Evolutionary conservation across 2,329 filamentous ascomycete species (phyloP), one percentile per base, ranked within the genome.

Genomic region (Didymella exigua): DNA sequence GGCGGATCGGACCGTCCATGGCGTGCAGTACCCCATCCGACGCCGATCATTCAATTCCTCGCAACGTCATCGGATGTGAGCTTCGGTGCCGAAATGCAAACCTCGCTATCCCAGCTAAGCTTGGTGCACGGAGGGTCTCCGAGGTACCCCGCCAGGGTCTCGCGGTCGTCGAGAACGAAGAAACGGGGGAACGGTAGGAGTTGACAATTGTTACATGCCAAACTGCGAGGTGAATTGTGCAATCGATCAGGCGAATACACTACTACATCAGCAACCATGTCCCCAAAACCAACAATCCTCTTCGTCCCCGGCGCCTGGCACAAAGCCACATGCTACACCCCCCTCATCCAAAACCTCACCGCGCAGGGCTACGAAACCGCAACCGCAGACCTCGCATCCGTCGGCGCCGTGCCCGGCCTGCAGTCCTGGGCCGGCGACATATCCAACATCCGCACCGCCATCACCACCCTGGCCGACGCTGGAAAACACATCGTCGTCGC

Each of bases 291-390:
- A 16, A 54, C 51, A 2, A 33, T 54, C 38, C 44, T 54, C 38
- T 44, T 49, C 16, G 38, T 49, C 26, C 51, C 51, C 27, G 51
- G 51, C 38, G 51, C 51, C 38, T 54, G 51, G 44, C 51, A 54
- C 38, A 43, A 21, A 21, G 9, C 51, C 8, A 5, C 38, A 0
- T 54, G 44, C 38, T 54, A 38, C 31, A 10, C 14, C 11, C 51
- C 38, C n/a, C 26, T 49, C 3, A 31, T 54, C 11, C 5, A 19
- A 4, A 2, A 13, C 1, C 44, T 54, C 3, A 2, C 31, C 9
- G 10, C 37, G n/a, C 30, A 10, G 13, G 38, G 44, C 44, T 54
- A 49, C 38, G 13, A 21, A 10, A 49, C 38, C 1, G 50, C 37
- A 8, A 54, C 38, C n/a, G 44, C 33, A 16, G 38, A 31, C 3